These are phyloP conservation scores for Ilex asprella DNA, from an alignment of 257 asterid genomes.

Conservation along the genomic window DNA sequence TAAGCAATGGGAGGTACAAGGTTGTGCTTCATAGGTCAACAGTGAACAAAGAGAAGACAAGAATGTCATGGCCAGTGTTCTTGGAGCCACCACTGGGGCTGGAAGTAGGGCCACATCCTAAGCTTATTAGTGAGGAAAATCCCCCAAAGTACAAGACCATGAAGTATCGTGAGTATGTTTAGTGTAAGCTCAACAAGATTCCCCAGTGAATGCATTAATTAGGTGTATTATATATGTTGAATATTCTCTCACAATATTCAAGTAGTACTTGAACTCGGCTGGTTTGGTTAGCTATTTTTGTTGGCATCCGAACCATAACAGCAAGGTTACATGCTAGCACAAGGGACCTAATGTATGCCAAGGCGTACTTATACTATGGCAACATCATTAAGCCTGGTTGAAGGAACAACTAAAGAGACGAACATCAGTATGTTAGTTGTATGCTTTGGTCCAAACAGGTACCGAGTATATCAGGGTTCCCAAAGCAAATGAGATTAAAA, in stretches of 20 bases:
- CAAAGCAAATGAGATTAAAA: conserved; percentile 35
- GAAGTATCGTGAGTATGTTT: conserved; percentile 55
- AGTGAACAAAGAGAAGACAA: conserved; percentile 53
- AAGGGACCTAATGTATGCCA: too few relatives aligned
- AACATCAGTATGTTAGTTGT: conserved; percentile 10
- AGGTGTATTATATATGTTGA: too few relatives aligned
- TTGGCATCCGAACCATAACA: too few relatives aligned
- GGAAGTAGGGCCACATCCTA: conserved; percentile 53
- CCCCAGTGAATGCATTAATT: neutral
- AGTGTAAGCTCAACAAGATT: conserved; percentile 6
- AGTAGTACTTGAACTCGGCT: too few relatives aligned
- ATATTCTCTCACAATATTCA: too few relatives aligned
- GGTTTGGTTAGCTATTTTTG: too few relatives aligned
- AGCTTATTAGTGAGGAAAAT: conserved; percentile 32
- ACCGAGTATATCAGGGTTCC: conserved; percentile 67
- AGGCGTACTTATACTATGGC: too few relatives aligned
- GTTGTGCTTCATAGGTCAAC: conserved; percentile 54
- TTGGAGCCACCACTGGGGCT: conserved; percentile 63
- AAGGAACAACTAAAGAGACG: too few relatives aligned
- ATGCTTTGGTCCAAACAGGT: conserved; percentile 52
- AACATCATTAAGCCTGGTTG: too few relatives aligned
- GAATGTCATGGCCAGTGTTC: conserved; percentile 86
- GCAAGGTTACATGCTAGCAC: too few relatives aligned
- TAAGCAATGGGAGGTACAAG: conserved; percentile 29
- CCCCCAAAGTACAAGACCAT: conserved; percentile 58